Conservation (phyloP, 2,329 filamentous ascomycete species). For the Cercospora sesami region DNA sequence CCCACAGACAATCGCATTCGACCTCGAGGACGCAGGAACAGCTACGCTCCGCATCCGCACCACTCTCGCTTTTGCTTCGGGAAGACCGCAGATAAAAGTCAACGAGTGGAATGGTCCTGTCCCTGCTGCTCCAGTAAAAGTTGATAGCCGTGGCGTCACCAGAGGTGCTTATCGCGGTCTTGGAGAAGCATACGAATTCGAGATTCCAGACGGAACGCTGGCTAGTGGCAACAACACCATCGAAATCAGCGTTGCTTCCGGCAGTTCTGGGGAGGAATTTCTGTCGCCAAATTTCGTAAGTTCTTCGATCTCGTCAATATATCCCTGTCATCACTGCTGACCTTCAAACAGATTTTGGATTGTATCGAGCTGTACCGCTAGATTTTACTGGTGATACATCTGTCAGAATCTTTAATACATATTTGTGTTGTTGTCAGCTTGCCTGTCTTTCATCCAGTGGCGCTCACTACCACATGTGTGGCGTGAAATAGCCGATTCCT, state of each 20-base stretch:
- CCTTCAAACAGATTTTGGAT: conserved; percentile 19
- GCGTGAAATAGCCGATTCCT: not conserved
- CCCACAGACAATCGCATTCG: conserved; percentile 16
- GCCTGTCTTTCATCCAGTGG: not conserved
- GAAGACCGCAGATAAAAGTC: conserved; percentile 14
- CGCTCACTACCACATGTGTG: not conserved
- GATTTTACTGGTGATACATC: not conserved
- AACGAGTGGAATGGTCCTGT: conserved; percentile 8
- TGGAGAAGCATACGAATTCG: conserved; percentile 22
- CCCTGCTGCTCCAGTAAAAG: conserved; percentile 15
- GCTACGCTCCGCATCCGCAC: conserved; percentile 21
- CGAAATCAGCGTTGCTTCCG: conserved; percentile 17
- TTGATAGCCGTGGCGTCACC: conserved; percentile 23
- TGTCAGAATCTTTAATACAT: not conserved
- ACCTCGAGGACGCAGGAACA: conserved; percentile 12
- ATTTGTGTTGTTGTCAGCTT: not conserved
- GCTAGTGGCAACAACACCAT: conserved; percentile 15
- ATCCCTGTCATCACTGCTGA: not conserved
- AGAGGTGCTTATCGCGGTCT: conserved; percentile 22
- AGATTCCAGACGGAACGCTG: conserved; percentile 10
- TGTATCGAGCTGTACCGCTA: conserved; percentile 23
- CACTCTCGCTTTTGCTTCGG: conserved; percentile 20
- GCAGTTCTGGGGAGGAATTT: conserved; percentile 9
- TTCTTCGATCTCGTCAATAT: not conserved
- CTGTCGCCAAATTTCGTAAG: conserved; percentile 24